Evolutionary conservation across 2,329 filamentous ascomycete genomes (phyloP), one percentile per base, ranked within the genome.

Genomic region (Thelonectria discophora): DNA sequence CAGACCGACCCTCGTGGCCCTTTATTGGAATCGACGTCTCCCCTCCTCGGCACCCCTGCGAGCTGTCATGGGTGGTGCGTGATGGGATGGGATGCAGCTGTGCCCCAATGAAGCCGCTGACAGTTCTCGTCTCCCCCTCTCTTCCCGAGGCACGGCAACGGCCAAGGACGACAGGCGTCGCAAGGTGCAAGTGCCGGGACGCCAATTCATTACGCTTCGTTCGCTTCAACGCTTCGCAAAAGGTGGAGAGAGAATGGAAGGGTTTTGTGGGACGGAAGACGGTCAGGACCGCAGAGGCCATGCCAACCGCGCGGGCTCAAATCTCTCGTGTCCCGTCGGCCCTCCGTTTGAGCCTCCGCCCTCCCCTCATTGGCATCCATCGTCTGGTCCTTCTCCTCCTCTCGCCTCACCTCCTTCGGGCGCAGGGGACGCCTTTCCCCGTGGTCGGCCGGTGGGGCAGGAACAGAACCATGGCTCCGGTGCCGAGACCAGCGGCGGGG

Each of bases 391-490:
- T 18, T 11, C 34, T 10, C 37, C n/a, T 17, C 37, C 34, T 40
- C 48, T 40, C 17, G 48, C 48, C 48, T 55, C 52, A 45, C 42
- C 20, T 42, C 17, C 39, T 42, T n/a, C 17, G 39, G 39, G 4
- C 39, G 40, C n/a, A 43, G 40, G 60, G 68, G 68, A 34, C 59
- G 34, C 21, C 30, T 58, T 63, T 69, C 66, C 68, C 68, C 66
- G 68, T 67, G 54, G 17, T 20, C 47, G 63, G 63, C 58, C 54
- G 51, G 65, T 59, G 68, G 66, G 65, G 67, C 67, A 66, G 67
- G 55, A 65, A 67, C 65, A 66, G 68, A 70, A 70, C 68, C 68
- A 66, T 69, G 68, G 68, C 68, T 70, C 66, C 57, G 68, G 68
- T 70, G 68, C 68, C 68, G 66, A 70, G 54, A 58, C 57, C 64